phyloP scores from a whole-genome alignment of 305 asterid genomes.

The Fraxinus sp. region DNA sequence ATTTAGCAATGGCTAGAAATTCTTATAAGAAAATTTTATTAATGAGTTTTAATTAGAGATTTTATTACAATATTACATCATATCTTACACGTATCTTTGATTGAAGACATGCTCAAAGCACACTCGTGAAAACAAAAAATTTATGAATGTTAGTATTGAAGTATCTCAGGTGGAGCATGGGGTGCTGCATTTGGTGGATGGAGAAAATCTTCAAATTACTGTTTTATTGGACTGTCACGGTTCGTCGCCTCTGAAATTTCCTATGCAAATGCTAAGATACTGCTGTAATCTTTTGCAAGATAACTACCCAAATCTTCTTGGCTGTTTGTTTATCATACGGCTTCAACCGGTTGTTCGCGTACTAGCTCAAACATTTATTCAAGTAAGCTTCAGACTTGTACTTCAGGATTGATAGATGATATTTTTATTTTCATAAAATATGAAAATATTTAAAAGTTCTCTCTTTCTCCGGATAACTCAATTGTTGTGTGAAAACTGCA shows the following conservation, averaged over 20 bases:
- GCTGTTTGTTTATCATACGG: constrained; percentile 67
- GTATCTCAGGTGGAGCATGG: constrained; percentile 98
- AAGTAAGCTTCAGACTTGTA: constrained; percentile 45
- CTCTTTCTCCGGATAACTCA: not conserved
- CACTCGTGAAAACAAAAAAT: constrained; percentile 16
- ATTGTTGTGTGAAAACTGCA: not conserved
- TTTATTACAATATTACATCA: not conserved
- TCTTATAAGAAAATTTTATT: not conserved
- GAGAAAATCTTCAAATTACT: constrained; percentile 62
- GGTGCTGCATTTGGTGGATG: constrained; percentile 58
- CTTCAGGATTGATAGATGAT: constrained; percentile 1
- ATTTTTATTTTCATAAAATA: not conserved
- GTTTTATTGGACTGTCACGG: constrained; percentile 92
- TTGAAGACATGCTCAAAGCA: constrained; percentile 4
- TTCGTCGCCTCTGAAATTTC: constrained; percentile 68
- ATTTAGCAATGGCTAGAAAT: not conserved
- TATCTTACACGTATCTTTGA: not conserved
- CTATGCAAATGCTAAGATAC: constrained; percentile 75
- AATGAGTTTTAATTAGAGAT: not conserved
- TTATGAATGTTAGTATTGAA: constrained; percentile 41
- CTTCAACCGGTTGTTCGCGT: constrained; percentile 88
- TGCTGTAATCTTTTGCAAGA: constrained; percentile 80
- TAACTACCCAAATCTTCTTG: constrained; percentile 83
- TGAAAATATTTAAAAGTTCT: not conserved
- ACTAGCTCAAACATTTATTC: constrained; percentile 74